phyloP scores from a whole-genome alignment of 2,329 filamentous ascomycete genomes.

The Phaeoacremonium minimum region DNA sequence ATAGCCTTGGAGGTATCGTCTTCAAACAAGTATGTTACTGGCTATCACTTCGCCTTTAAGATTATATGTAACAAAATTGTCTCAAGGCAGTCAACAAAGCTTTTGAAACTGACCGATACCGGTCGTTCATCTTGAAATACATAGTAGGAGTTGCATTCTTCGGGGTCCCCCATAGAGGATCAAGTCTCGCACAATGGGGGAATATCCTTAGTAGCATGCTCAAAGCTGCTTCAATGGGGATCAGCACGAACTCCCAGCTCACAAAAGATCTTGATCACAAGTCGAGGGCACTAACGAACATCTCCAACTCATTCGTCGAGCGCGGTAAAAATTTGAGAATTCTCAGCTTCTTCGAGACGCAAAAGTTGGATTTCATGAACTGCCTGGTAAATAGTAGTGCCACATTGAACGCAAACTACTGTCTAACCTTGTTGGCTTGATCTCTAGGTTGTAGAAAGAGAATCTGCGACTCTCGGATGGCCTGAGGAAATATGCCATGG shows the following conservation, averaged over 20 bases:
- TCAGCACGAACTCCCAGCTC: slow-evolving; percentile 3
- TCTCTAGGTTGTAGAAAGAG: slow-evolving; percentile 9
- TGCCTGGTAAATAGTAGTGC: not conserved
- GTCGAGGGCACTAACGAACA: not conserved
- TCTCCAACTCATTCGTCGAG: slow-evolving; percentile 6
- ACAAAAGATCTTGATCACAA: slow-evolving; percentile 1
- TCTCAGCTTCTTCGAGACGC: slow-evolving; percentile 6
- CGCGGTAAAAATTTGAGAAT: slow-evolving; percentile 3
- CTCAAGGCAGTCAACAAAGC: slow-evolving; percentile 5
- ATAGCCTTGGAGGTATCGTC: not conserved
- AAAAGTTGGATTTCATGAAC: slow-evolving; percentile 5
- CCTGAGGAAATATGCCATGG: slow-evolving; percentile 1
- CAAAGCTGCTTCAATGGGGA: slow-evolving; percentile 2
- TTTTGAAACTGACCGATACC: slow-evolving; percentile 3
- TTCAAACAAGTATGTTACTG: not conserved
- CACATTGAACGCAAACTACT: too few species aligned
- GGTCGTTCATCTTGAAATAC: not conserved
- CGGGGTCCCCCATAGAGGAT: slow-evolving; percentile 5
- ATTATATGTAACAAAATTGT: too few species aligned
- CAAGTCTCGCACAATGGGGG: slow-evolving; percentile 3
- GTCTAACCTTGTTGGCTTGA: too few species aligned
- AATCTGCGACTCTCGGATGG: slow-evolving; percentile 3
- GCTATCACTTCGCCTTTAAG: too few species aligned
- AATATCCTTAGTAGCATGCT: slow-evolving; percentile 3
- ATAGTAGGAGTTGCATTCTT: slow-evolving; percentile 4